Evolutionary conservation across 2,329 filamentous ascomycete species (phyloP).

Genomic region (Aspergillus luchuensis): DNA sequence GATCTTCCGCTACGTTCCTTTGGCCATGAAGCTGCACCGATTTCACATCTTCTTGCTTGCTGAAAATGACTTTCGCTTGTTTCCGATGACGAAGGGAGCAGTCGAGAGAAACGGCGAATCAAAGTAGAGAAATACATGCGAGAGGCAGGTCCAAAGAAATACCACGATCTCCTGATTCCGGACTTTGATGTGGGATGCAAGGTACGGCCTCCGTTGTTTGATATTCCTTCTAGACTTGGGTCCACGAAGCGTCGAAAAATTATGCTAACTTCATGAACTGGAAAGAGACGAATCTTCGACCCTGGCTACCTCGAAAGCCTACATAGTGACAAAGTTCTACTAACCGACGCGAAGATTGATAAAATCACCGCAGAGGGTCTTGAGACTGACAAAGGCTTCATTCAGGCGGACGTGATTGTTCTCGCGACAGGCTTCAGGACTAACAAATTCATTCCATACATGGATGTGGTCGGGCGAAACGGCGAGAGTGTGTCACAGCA

Average conservation of each 20-base stretch:
- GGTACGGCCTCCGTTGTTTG: too few species aligned
- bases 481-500: conserved; percentile 25
- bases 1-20: conserved; percentile 50
- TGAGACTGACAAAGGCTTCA: neutral
- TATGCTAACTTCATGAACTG: too few species aligned
- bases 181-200: too few species aligned
- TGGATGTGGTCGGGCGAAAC: conserved; percentile 2
- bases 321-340: too few species aligned
- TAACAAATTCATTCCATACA: conserved; percentile 1
- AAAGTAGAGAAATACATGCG: conserved; percentile 43
- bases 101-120: conserved; percentile 32
- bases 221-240: too few species aligned
- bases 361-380: too few species aligned
- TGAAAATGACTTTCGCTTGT: conserved; percentile 28
- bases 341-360: too few species aligned
- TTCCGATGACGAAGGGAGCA: conserved; percentile 50
- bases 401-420: conserved; percentile 12
- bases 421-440: conserved; percentile 13
- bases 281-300: too few species aligned
- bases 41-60: conserved; percentile 39
- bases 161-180: too few species aligned
- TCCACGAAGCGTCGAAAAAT: too few species aligned
- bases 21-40: conserved; percentile 44
- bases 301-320: too few species aligned
- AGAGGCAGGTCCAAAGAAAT: too few species aligned